Base-by-base conservation (phyloP, 2,329 filamentous ascomycete genomes). In the Penicillium sp. region DNA sequence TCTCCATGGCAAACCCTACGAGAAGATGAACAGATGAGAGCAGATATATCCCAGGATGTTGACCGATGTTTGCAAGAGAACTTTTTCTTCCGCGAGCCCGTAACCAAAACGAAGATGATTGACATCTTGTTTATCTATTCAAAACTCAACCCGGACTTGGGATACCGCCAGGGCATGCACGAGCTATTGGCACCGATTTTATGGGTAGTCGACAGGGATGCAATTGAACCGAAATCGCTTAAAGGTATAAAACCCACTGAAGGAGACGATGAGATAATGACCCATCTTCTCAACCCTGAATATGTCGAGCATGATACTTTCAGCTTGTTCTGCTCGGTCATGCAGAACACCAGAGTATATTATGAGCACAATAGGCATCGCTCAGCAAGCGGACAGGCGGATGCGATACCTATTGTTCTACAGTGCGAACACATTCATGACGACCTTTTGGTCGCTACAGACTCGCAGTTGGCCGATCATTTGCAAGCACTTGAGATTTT, bases 161-260 rank as follows among this genome's bases (percentile, higher is more conserved):
- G 92, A 17, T 99, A 99, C 75, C 88, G 95, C n/a, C 95, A 99
- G 79, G 95, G 95, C 11, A 99, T 99, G 94, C 95, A 99, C 75
- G 95, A 99, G 78, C 82, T 99, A 48, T 83, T 98, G 15, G 95
- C 95, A 0, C 93, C 95, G 0, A 88, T 99, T 44, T 81, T 97
- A 7, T 92, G 92, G 84, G 91, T 92, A 2, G 81, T 98, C 6
- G 88, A 93, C 68, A 84, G 89, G 69, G 95, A 99, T 78, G 90
- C 93, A 7, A 82, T 97, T 55, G 84, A 91, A 57, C 75, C 77
- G 3, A 69, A 72, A 3, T 72, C 76, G 3, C 67, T 69, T 50
- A 72, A 77, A 48, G 72, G 73, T 1, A 72, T 73, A 2, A 69
- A 71, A 11, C 69, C 75, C 26, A 70, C 75, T 15, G 41, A 59